Base-by-base conservation (phyloP, 1,284 basidiomycete genomes). In the Leucoagaricus sp. region DNA sequence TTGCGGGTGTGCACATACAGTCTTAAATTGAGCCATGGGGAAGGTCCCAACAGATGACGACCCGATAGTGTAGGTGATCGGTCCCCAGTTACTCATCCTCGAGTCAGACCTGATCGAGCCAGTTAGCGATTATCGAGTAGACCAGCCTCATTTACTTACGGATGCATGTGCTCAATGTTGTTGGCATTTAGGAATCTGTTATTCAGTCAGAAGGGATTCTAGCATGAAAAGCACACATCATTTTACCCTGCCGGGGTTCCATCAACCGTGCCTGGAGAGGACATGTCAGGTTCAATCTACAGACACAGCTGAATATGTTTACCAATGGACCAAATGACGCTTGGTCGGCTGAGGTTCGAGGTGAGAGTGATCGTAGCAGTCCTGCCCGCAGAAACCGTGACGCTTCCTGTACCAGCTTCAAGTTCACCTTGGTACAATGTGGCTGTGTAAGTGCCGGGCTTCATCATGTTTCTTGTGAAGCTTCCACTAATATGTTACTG, bases 121-220 rank as follows among this genome's bases (percentile, higher is more conserved):
- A 17, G 13, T 31, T 6, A 34, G 13, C n/a, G 5, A 21, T 23
- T 34, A 28, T 10, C 10, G 13, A 10, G 13, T 4, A 29, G 15
- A 9, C 21, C 19, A 2, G 23, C 6, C 17, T 17, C 12, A 26
- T 15, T 9, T 13, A 68, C 72, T 55, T 61, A 78, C 72, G 76
- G 77, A 57, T 79, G 78, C 75, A 80, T 78, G n/a, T 66, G 74
- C 63, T 80, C 66, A 34, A 80, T 79, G 60, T 76, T 78, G 63
- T 79, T 75, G 7, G 77, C 76, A 60, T 80, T 79, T 36, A 78
- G 67, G 67, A 80, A 76, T n/a, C 66, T 73, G 33, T n/a, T 49
- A 3, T 41, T 5, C 10, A 33, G 17, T 36, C 21, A 34, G 10
- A 25, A 13, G 33, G 17, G 19, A 26, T 36, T 21, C 2, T 25